Base-by-base conservation (phyloP, 1,284 basidiomycete species). In the Somion occarium region DNA sequence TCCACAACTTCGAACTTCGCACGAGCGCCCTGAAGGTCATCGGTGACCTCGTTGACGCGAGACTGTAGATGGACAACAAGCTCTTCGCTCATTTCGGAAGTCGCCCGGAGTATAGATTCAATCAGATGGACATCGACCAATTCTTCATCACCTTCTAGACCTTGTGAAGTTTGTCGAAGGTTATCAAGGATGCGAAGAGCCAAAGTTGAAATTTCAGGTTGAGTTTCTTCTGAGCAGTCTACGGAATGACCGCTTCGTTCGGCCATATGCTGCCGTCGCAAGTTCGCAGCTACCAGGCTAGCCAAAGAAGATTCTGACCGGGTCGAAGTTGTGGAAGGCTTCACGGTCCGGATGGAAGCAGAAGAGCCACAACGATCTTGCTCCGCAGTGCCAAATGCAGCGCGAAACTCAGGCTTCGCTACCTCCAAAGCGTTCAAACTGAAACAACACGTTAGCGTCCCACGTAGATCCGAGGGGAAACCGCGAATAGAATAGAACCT, bases 371-470 rank as follows among this genome's bases (percentile, higher is more conserved):
- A 72, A 12, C 82, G 75, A 23, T 69, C 57, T 15, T 62, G 63
- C 43, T 77, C 76, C 7, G 69, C 65, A 23, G 69, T 61, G 41
- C 76, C 79, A 62, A 88, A 88, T 0, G 76, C 79, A 18, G 60
- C 59, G 25, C 78, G 75, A 53, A 84, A 83, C 55, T 84, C 78
- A 3, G 80, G 77, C 62, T 78, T 80, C 20, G 78, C 79, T 11
- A 88, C 79, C 50, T 88, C 82, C 38, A 80, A 59, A 13, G 86
- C 75, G n/a, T 83, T 87, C 38, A 87, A 66, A 34, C 86, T 88
- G 49, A 48, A 41, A 39, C 34, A 34, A 15, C 15, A 7, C 7
- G 47, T 57, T 15, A 54, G 47, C 20, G 15, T 27, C 1, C 19
- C 11, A 13, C 13, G 38, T 18, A 18, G n/a, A n/a, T 34, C 7